Percentiles rank a stretch among this genome's conserved stretches.
Conservation (phyloP, 139 green algal genomes). For the Pedinophyceae sp. region DNA sequence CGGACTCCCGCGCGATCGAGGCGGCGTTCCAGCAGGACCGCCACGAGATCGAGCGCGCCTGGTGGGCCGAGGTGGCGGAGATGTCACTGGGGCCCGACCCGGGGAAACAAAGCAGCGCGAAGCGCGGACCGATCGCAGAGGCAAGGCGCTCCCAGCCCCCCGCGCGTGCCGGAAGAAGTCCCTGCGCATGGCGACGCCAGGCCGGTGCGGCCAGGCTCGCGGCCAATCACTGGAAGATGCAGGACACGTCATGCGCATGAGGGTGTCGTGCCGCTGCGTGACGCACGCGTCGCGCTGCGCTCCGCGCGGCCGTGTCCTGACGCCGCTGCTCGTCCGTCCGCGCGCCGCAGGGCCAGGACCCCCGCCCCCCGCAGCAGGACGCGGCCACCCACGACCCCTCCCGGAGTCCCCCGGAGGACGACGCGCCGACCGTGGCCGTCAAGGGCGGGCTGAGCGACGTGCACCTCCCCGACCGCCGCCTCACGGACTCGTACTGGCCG, state of each 20-base stretch:
- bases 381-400: background rate
- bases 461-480: background rate
- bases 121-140: too few species aligned
- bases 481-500: background rate
- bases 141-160: background rate
- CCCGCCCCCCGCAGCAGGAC: background rate
- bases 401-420: background rate
- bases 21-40: background rate
- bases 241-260: background rate
- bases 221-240: background rate
- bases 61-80: background rate
- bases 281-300: background rate
- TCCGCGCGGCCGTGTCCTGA: too few species aligned
- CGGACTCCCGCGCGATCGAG: too few species aligned
- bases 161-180: background rate
- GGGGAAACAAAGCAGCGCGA: too few species aligned
- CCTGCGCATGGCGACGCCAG: too few species aligned
- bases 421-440: too few species aligned
- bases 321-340: background rate
- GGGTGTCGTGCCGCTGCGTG: background rate
- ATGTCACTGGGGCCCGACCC: too few species aligned
- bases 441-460: too few species aligned
- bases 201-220: too few species aligned
- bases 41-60: background rate
- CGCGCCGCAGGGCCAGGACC: background rate